Evolutionary conservation across 139 green algal genomes (phyloP).

Genomic region (Coelastrella sp.): DNA sequence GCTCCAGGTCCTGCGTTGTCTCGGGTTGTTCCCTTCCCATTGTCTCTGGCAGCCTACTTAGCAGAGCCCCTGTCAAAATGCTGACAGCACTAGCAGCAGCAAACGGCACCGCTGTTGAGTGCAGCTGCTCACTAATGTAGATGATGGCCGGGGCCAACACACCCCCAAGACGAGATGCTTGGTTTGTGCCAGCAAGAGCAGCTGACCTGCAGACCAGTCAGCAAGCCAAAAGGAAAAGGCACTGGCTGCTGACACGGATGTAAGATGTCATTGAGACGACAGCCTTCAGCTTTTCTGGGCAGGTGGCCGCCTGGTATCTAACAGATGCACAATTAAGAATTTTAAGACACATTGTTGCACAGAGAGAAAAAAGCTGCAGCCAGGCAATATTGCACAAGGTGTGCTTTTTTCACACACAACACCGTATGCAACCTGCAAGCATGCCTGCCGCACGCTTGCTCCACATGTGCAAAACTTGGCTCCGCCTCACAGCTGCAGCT

Average conservation of each 20-base stretch:
- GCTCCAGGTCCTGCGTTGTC: neutral
- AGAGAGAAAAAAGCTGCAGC: too few relatives aligned
- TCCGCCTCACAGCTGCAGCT: neutral
- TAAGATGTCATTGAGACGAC: neutral
- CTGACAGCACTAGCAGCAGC: neutral
- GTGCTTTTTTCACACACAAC: too few relatives aligned
- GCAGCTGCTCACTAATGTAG: constrained; percentile 16
- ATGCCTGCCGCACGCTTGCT: neutral
- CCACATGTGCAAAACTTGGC: neutral
- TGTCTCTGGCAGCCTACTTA: constrained; percentile 32
- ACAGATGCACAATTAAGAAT: too few relatives aligned
- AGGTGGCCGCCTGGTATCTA: too few relatives aligned
- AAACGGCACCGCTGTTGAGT: neutral
- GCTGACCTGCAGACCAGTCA: neutral
- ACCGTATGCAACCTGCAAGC: neutral
- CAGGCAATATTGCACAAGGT: too few relatives aligned
- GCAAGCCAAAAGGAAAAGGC: neutral
- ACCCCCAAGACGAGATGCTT: constrained; percentile 29
- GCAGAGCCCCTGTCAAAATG: neutral
- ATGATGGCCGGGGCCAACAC: constrained; percentile 20
- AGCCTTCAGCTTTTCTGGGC: too few relatives aligned
- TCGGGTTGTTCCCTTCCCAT: constrained; percentile 19
- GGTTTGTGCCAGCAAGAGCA: constrained; percentile 18
- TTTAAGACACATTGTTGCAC: too few relatives aligned
- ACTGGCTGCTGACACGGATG: neutral